Percentiles rank a stretch among this genome's conserved stretches.
These are phyloP conservation scores for Aspergillus latus DNA, from an alignment of 2,329 filamentous ascomycete species.

Conservation along the genomic window DNA sequence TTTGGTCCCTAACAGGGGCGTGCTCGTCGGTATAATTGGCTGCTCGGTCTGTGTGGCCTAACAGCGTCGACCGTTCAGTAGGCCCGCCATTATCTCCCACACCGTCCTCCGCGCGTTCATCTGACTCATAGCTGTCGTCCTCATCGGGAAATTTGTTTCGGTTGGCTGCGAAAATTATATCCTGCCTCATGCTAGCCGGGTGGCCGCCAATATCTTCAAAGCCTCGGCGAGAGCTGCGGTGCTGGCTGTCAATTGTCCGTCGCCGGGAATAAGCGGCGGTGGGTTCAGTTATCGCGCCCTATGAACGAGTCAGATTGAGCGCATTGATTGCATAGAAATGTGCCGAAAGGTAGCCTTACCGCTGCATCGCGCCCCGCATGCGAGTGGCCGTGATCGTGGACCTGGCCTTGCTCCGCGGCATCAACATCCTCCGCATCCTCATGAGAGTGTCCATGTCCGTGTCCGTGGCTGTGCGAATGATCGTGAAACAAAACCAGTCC, in stretches of 20 bases:
- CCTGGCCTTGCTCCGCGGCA: slow-evolving; percentile 41
- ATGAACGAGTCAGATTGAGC: slow-evolving; percentile 19
- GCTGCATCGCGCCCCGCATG: slow-evolving; percentile 61
- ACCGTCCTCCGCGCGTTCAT: slow-evolving; percentile 52
- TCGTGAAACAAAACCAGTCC: slow-evolving; percentile 91
- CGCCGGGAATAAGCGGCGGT: slow-evolving; percentile 32
- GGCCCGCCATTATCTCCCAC: slow-evolving; percentile 51
- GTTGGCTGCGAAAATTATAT: slow-evolving; percentile 89
- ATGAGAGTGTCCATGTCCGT: slow-evolving; percentile 52
- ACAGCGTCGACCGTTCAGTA: slow-evolving; percentile 44
- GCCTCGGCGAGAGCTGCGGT: slow-evolving; percentile 35
- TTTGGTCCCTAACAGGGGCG: slow-evolving; percentile 12
- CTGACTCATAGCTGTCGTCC: slow-evolving; percentile 54
- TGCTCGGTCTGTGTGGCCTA: slow-evolving; percentile 44
- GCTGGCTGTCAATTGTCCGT: slow-evolving; percentile 26
- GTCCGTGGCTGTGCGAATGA: slow-evolving; percentile 79
- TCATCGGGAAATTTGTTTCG: slow-evolving; percentile 63
- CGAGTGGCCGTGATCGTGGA: slow-evolving; percentile 31
- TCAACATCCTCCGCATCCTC: slow-evolving; percentile 42
- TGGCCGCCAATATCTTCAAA: slow-evolving; percentile 77
- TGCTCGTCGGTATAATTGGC: slow-evolving; percentile 36
- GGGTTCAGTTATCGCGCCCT: slow-evolving; percentile 30
- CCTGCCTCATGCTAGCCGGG: slow-evolving; percentile 84
- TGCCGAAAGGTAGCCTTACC: slow-evolving; percentile 50
- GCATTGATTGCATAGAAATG: background rate